These are phyloP conservation scores for Zymoseptoria passerinii DNA, from an alignment of 2,329 filamentous ascomycete genomes.

Conservation along the genomic window DNA sequence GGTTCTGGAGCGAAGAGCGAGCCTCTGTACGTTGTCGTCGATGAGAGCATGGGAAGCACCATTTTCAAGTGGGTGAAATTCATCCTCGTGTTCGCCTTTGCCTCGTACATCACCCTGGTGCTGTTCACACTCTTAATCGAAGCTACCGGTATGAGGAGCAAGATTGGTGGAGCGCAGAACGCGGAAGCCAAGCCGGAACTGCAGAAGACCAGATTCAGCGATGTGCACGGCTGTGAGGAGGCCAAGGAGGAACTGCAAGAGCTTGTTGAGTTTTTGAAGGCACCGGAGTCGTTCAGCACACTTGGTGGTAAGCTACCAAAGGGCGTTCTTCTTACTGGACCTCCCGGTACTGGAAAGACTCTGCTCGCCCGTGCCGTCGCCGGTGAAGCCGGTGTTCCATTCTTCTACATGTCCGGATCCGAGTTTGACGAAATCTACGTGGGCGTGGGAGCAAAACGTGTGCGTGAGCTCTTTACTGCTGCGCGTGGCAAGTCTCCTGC, in stretches of 20 bases:
- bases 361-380: constrained; percentile 90
- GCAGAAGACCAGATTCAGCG: constrained; percentile 81
- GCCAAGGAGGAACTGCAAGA: constrained; percentile 97
- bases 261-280: constrained; percentile 89
- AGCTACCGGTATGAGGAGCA: constrained; percentile 68
- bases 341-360: constrained; percentile 95
- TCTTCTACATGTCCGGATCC: constrained; percentile 99
- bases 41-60: constrained; percentile 70
- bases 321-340: constrained; percentile 88
- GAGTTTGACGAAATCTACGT: constrained; percentile 99
- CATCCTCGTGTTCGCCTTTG: constrained; percentile 65
- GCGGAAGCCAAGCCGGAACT: constrained; percentile 88
- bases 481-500: constrained; percentile 79
- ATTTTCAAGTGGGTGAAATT: constrained; percentile 93
- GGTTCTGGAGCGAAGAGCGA: constrained; percentile 68
- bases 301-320: constrained; percentile 95
- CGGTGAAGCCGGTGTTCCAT: constrained; percentile 92
- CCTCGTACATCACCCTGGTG: constrained; percentile 71
- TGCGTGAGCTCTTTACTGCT: constrained; percentile 80
- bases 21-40: constrained; percentile 91
- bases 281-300: constrained; percentile 85
- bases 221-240: constrained; percentile 96
- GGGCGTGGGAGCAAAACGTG: constrained; percentile 90
- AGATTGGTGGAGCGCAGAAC: constrained; percentile 60
- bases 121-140: constrained; percentile 77